Percentiles rank a stretch among this genome's conserved stretches.
Conservation (phyloP, 2,329 filamentous ascomycete species). For the Aspergillus nomiae region DNA sequence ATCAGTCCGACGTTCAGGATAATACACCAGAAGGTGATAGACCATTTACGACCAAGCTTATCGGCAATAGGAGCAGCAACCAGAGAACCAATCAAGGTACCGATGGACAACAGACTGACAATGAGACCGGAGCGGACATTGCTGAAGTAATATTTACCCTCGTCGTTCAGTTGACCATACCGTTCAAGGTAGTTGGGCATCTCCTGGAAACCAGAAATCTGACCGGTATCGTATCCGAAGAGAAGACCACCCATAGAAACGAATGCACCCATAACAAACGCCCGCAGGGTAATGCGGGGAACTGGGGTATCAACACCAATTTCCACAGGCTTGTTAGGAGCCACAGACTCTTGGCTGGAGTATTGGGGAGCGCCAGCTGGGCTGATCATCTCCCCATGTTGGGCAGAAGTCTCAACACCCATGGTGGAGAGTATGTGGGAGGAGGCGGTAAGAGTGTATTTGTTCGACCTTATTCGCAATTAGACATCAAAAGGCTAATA, state of each 20-base stretch:
- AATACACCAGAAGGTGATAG: constrained; percentile 43
- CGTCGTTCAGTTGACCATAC: constrained; percentile 36
- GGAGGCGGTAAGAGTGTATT: not conserved
- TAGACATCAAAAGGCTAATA: not conserved
- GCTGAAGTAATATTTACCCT: constrained; percentile 40
- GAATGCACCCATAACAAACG: constrained; percentile 45
- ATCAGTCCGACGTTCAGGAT: constrained; percentile 46
- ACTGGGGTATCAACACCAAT: constrained; percentile 33
- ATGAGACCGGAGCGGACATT: constrained; percentile 46
- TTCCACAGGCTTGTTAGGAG: constrained; percentile 25
- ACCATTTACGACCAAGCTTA: constrained; percentile 45
- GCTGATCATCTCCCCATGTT: constrained; percentile 36
- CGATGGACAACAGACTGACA: constrained; percentile 46
- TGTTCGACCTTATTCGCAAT: not conserved
- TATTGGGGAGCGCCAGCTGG: constrained; percentile 24
- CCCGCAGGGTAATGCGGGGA: constrained; percentile 39
- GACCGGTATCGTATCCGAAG: constrained; percentile 49
- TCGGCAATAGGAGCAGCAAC: constrained; percentile 45
- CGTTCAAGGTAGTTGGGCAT: constrained; percentile 45
- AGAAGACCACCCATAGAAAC: constrained; percentile 51
- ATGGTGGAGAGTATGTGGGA: constrained; percentile 20
- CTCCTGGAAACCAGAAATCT: constrained; percentile 48
- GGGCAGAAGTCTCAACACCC: constrained; percentile 31
- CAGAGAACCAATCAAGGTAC: constrained; percentile 46
- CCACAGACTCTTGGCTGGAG: constrained; percentile 28